Base-by-base conservation (phyloP, 768 basidiomycete genomes). In the Rhizopogon vulgaris region DNA sequence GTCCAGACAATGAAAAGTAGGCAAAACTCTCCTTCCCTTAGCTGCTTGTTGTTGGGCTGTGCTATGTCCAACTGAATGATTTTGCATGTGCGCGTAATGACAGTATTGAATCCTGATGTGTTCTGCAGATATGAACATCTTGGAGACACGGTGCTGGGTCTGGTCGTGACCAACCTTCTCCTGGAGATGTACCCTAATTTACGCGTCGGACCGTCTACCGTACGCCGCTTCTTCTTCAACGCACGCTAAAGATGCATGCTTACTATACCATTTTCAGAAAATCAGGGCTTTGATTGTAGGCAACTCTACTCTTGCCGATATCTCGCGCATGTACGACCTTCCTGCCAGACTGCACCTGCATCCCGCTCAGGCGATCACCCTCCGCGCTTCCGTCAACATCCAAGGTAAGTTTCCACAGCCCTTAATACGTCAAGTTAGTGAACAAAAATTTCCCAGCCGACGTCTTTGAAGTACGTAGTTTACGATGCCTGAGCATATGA, bases 1-100 rank as follows among this genome's bases (percentile, higher is more conserved):
- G 84, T 47, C 88, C 87, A 6, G 89, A 91, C 62, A 90, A 91
- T 56, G 89, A 91, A 70, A 85, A 80, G 89, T 88, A 50, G 58
- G 74, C 64, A 5, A 27, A 18, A 17, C 10, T 25, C 22, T 36
- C 41, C 10, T 14, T 40, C 12, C n/a, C 9, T 38, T 14, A 17
- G 37, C 32, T 49, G 40, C 34, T 52, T 50, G 11, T 10, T 12
- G 2, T 32, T 11, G 18, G 43, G 17, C n/a, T 12, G 28, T 43
- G 38, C 4, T 22, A 11, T 17, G 17, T n/a, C 27, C 11, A 45
- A 8, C 11, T 17, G 28, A 43, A 18, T 12, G 17, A 22, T 28
- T 17, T 45, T 43, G 32, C n/a, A 27, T 43, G n/a, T 32, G 38
- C 32, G 43, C 27, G 7, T 34, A n/a, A 15, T 17, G 49, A 22